Evolutionary conservation across 2,329 filamentous ascomycete species (phyloP), one percentile per base, ranked within the genome.

Genomic region (Ophiocordyceps camponoti-rufipedis): DNA sequence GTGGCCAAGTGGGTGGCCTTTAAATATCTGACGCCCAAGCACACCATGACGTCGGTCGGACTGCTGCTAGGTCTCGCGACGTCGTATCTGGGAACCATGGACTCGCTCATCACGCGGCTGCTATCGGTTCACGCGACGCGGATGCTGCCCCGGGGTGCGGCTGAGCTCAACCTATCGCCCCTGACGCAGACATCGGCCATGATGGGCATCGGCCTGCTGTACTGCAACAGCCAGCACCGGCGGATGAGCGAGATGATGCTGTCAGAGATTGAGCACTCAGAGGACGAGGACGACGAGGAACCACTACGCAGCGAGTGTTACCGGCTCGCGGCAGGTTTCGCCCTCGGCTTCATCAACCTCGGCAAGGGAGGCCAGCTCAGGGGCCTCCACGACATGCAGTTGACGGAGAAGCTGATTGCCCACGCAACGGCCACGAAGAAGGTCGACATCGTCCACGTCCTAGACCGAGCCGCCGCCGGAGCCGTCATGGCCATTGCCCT

Each of bases 201-300:
- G 40, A 93, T 98, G 86, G 91, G 91, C 2, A 94, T 98, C 52
- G 91, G 91, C 0, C 66, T 98, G 39, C 69, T 98, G 1, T 98
- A 96, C 61, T 93, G 83, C 63, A 83, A 88, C 58, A 95, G 88
- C 28, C 89, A 96, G 56, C 93, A 98, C 63, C 83, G 93, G 29
- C 80, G 93, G 35, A 98, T 98, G 91, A 96, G 87, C 57, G 91
- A 98, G 60, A 86, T 96, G 16, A 95, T 98, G 86, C 76, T 98
- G 44, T 96, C 89, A 0, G 91, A 98, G 59, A 91, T 98, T 49
- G 87, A 95, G 58, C 82, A 88, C 50, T 73, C 86, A 44, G 86
- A 91, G 41, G 66, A 71, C 28, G 74, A 84, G 35, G 83, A 89
- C 45, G 88, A 95, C 48, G 82, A 88, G 47, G 85, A 94, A 54